Base-by-base conservation (phyloP, 1,139 yeast genomes). In the Yarrowia galli region DNA sequence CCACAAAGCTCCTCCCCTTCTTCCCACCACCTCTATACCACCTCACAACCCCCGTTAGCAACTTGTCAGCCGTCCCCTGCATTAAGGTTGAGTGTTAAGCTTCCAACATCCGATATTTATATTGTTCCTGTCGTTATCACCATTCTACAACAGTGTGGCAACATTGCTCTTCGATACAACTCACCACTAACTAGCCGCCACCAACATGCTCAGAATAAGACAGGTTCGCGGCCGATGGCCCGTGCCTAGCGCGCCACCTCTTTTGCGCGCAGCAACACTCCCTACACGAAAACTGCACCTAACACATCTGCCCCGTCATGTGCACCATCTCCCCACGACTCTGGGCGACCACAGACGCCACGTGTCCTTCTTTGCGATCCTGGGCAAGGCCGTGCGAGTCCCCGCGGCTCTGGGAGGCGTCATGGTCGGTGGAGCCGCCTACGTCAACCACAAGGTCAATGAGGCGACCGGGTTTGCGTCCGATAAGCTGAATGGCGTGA, bases 361-460 rank as follows among this genome's bases (percentile, higher is more conserved):
- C 20, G 54, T 56, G 35, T 54, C 65, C 23, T 54, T 65, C 18
- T 65, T 54, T 40, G 56, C 84, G 18, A 72, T 85, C 0, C 83
- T 89, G 48, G 83, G 85, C 45, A 89, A 86, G 73, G 80, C 84
- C 5, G 83, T 86, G 4, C 85, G 85, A 69, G 78, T 89, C 6
- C 76, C 76, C 7, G 93, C 92, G 0, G 91, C 91, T 71, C 79
- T 91, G 0, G 97, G 97, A 1, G 96, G 97, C 10, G 92, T 97
- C 0, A 79, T 92, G 58, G 97, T 97, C 1, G 98, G 98, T 10
- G 97, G 97, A 3, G 97, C 97, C 0, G 89, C 97, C 4, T 95
- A 92, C 75, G 88, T 92, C 61, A 92, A 93, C 36, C 92, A 92
- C 77, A 93, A 95, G 77, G 90, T 92, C 3, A 97, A 92, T 69